These are phyloP conservation scores for Dictyostelium purpureum DNA, from an alignment of 78 protist genomes.

Conservation along the genomic window DNA sequence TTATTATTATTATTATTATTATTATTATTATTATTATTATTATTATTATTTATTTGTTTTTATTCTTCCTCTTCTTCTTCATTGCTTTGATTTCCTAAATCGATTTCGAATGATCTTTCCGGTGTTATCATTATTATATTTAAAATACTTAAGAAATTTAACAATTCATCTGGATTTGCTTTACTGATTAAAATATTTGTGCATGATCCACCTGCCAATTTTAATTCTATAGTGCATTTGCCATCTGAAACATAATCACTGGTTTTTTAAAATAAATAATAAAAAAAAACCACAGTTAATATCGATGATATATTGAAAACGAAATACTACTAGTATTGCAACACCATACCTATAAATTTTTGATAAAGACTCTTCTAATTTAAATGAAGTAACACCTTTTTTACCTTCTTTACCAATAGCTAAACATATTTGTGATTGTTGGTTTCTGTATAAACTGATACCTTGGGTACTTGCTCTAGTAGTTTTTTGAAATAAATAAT, in stretches of 20 bases:
- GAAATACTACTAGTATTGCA: background rate
- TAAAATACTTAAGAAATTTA: too few species aligned
- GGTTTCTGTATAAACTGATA: background rate
- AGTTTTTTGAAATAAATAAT: conserved; percentile 35
- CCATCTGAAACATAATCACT: background rate
- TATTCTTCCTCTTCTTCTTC: too few species aligned
- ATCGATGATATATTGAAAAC: too few species aligned
- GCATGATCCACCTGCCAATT: conserved; percentile 32
- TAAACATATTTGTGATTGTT: background rate
- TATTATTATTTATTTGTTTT: too few species aligned
- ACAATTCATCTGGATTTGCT: too few species aligned
- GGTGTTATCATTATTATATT: too few species aligned
- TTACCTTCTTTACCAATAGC: background rate
- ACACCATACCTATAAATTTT: background rate
- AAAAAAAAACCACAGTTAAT: too few species aligned
- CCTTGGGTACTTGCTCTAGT: conserved; percentile 12
- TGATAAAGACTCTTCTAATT: background rate
- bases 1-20: too few species aligned
- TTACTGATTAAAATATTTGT: conserved; percentile 43
- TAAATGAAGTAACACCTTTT: background rate
- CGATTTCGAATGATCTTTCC: too few species aligned
- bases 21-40: too few species aligned
- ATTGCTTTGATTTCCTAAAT: too few species aligned
- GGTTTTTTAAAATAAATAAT: background rate
- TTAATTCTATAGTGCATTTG: conserved; percentile 39